Evolutionary conservation across 805 yeast species (phyloP), one percentile per base, ranked within the genome.

Genomic region (Scheffersomyces ergatensis): DNA sequence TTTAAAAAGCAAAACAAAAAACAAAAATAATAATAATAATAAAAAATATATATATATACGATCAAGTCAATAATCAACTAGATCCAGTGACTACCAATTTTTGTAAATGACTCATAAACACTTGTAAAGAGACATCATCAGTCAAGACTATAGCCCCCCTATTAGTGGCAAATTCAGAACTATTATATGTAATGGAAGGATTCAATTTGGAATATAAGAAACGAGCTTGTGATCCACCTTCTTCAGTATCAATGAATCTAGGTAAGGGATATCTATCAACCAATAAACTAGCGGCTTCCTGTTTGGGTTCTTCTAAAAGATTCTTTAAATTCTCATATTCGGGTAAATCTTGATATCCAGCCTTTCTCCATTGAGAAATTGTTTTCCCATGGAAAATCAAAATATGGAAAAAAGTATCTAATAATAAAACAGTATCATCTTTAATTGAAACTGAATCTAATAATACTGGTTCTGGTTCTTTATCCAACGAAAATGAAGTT

Each of bases 211-310:
- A 88, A 65, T 89, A 82, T 65, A 93, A 76, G 76, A 93, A 93
- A 68, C 99, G 83, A 2, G 98, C 97, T 69, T 93, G 99, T 13
- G 97, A 90, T 41, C 97, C 97, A 55, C 99, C 98, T 54, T 92
- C 97, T 61, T 92, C 97, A 44, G 97, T 89, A 55, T 92, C 96
- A 53, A 93, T 90, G 59, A 92, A 93, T 67, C 99, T 80, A 36
- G 99, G 99, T 58, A 93, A 75, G 54, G 99, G 99, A 81, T 89
- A 92, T 60, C 99, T 79, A 60, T 93, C 98, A 29, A 85, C 80
- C 55, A 93, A 79, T 49, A 95, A 74, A 53, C 85, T 89, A 5
- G 96, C 92, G 17, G 98, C 98, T 65, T 93, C 99, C 40, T 77
- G 76, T 57, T 88, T 83, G 34, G 99, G 97, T 48, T 83, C 90